Evolutionary conservation across 2,329 filamentous ascomycete species (phyloP), one percentile per base, ranked within the genome.

Genomic region (Pseudogymnoascus sp.): DNA sequence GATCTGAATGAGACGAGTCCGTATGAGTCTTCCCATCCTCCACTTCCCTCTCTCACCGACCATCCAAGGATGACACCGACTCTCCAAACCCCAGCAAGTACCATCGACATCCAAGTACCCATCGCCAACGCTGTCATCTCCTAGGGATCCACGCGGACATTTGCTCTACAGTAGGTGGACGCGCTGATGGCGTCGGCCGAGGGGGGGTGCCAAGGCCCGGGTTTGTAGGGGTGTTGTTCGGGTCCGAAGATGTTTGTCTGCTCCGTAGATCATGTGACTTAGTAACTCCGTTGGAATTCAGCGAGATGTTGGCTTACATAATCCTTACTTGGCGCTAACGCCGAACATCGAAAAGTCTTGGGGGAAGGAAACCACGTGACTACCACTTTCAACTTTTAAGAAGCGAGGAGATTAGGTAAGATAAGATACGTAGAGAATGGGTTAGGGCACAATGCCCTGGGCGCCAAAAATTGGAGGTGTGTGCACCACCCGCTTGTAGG

Each of bases 381-480:
- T 11, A 25, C 25, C 25, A 6, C 25, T 21, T 21, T 21, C 21
- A 21, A 21, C 21, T 21, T 21, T 21, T 4, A 25, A 4, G 25
- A n/a, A 28, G 18, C 16, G 16, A 42, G 1, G 3, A 10, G 6
- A n/a, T 44, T 44, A 44, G 18, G 16, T 44, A 21, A 44, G 16
- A n/a, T 42, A 42, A 44, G 16, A n/a, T 42, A 42, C n/a, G 38
- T 18, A 31, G 23, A 7, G 8, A 59, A 59, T 11, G 2, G 28
- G 11, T 60, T 60, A 60, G 56, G 56, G 56, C 56, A 35, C 18
- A n/a, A 3, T 38, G 56, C 56, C 56, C 56, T 60, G 56, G 31
- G 28, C 8, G 28, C 31, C 31, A 14, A 35, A 60, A 53, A 31
- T 16, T 50, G 3, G 23, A 4, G 6, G 23, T 50, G 44, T 14